Evolutionary conservation across 306 rosid genomes (phyloP).

Genomic region (Argentina anserina): DNA sequence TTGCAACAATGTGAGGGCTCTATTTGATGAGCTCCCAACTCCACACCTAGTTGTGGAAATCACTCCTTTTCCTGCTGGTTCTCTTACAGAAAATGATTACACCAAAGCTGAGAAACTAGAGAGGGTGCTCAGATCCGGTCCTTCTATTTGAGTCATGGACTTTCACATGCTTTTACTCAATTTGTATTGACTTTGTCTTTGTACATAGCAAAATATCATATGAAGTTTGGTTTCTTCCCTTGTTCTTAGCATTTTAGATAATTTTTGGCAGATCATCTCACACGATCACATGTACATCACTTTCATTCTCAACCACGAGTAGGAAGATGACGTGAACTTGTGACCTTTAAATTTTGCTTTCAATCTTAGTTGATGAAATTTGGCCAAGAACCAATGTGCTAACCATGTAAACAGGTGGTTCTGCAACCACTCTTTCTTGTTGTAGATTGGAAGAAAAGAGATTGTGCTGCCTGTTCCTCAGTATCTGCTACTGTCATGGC

Average conservation of each 20-base stretch:
- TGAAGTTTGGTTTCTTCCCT: constrained; percentile 5
- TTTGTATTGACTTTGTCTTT: constrained; percentile 10
- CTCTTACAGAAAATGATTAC: constrained; percentile 74
- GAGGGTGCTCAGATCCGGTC: constrained; percentile 84
- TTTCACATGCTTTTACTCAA: background rate
- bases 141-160: constrained; percentile 49
- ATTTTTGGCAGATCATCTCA: background rate
- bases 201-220: constrained; percentile 24
- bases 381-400: background rate
- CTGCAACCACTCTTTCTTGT: background rate
- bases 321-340: background rate
- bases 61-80: constrained; percentile 84
- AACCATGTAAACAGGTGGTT: background rate
- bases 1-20: constrained; percentile 95
- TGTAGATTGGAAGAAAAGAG: background rate
- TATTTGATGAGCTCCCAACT: constrained; percentile 93
- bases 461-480: background rate
- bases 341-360: background rate
- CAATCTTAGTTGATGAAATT: background rate
- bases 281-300: background rate
- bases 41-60: constrained; percentile 83
- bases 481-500: background rate
- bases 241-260: background rate
- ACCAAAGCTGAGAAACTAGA: constrained; percentile 89
- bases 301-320: background rate